These are phyloP conservation scores for Musa schizocarpa DNA, from an alignment of 176 grass and related monocot species.

Conservation along the genomic window DNA sequence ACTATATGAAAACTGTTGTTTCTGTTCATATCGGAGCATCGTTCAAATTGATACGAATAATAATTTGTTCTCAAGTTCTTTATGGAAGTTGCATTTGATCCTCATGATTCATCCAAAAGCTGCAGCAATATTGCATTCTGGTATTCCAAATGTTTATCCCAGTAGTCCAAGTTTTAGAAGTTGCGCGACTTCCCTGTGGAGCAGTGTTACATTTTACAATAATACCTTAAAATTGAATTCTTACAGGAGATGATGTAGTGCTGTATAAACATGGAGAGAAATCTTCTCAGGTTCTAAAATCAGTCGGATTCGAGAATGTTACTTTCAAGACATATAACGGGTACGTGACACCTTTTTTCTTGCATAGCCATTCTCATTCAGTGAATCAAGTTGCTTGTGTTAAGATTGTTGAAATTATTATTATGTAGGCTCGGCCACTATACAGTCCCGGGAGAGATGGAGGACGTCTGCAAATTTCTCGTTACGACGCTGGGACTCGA, in stretches of 20 bases:
- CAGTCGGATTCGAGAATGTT: conserved; percentile 62
- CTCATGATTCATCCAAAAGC: too few relatives aligned
- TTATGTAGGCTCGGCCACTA: conserved; percentile 80
- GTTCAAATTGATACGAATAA: too few relatives aligned
- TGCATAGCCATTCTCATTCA: not conserved
- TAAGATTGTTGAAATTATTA: conserved; percentile 17
- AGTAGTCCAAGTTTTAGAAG: too few relatives aligned
- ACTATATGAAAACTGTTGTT: too few relatives aligned
- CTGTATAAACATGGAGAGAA: conserved; percentile 75
- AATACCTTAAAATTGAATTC: not conserved
- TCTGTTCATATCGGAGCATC: too few relatives aligned
- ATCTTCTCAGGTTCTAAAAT: conserved; percentile 56
- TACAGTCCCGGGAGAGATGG: conserved; percentile 88
- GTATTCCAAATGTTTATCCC: too few relatives aligned
- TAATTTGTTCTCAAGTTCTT: too few relatives aligned
- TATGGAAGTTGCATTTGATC: too few relatives aligned
- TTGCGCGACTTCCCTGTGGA: not conserved
- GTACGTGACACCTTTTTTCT: conserved; percentile 26
- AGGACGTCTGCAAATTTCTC: conserved; percentile 76
- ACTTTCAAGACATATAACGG: conserved; percentile 72
- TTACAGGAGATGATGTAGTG: conserved; percentile 78
- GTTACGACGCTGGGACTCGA: conserved; percentile 41
- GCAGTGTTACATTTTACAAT: not conserved
- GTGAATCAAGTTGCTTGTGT: not conserved
- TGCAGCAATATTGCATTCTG: too few relatives aligned